A percentile compares a stretch with the other conserved stretches of the same genome.
Conservation (phyloP, 768 basidiomycete genomes). For the Pleurotus pulmonarius region DNA sequence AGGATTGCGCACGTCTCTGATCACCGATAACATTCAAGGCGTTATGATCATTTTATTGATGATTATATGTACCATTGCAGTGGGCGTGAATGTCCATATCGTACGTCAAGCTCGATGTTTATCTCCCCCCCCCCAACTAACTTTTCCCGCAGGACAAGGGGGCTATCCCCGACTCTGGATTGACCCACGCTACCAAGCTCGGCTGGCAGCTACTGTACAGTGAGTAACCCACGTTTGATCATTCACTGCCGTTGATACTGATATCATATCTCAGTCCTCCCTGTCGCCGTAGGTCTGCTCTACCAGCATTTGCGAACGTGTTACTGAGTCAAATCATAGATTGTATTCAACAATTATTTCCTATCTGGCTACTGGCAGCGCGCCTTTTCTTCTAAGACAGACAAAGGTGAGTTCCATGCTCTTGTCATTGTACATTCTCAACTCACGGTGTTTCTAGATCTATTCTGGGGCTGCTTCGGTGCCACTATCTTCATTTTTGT, state of each 20-base stretch:
- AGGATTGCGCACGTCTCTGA: constrained; percentile 3
- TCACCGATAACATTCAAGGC: constrained; percentile 2
- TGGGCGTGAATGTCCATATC: background rate
- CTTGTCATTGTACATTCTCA: background rate
- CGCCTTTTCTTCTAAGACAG: constrained; percentile 6
- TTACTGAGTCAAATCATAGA: background rate
- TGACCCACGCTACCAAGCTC: background rate
- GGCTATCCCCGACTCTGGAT: background rate
- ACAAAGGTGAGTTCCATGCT: background rate
- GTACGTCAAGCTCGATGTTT: background rate
- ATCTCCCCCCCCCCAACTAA: background rate
- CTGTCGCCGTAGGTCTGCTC: background rate
- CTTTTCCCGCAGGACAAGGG: background rate
- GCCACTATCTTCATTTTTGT: constrained; percentile 5
- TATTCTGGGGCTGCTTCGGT: constrained; percentile 4
- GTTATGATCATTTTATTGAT: constrained; percentile 3
- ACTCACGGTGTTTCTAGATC: background rate
- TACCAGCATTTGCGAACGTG: too few relatives aligned
- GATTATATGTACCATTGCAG: constrained; percentile 6
- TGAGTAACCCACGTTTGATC: background rate
- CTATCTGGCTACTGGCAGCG: constrained; percentile 5
- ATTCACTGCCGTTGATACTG: too few relatives aligned
- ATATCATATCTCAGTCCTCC: background rate
- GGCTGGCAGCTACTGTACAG: constrained; percentile 6
- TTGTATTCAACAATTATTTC: constrained; percentile 7